These are phyloP conservation scores for Mortierella sp. DNA, from an alignment of 371 early-diverging fungal species.

Conservation along the genomic window DNA sequence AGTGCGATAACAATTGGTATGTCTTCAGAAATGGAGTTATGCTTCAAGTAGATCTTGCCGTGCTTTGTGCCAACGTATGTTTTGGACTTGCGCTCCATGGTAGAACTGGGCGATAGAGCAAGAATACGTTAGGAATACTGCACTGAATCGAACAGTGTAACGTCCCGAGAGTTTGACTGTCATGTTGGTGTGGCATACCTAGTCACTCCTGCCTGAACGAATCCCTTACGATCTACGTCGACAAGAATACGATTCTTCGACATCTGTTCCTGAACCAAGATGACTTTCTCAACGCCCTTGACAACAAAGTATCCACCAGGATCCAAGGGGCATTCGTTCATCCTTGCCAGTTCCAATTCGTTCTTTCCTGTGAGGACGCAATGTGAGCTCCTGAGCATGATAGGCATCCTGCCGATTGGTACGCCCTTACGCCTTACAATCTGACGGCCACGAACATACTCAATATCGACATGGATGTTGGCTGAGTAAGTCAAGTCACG, in stretches of 20 bases:
- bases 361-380: slow-evolving; percentile 88
- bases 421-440: slow-evolving; percentile 89
- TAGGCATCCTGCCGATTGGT: slow-evolving; percentile 97
- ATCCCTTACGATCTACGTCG: slow-evolving; percentile 91
- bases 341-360: slow-evolving; percentile 83
- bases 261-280: slow-evolving; percentile 99
- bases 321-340: slow-evolving; percentile 98
- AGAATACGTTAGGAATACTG: not conserved
- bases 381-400: slow-evolving; percentile 96
- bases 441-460: slow-evolving; percentile 94
- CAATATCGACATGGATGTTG: slow-evolving; percentile 96
- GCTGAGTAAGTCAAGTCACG: slow-evolving; percentile 99
- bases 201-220: slow-evolving; percentile 87
- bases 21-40: slow-evolving; percentile 95
- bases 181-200: slow-evolving; percentile 40
- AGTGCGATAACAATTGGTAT: slow-evolving; percentile 90
- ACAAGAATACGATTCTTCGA: slow-evolving; percentile 99
- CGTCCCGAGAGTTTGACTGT: not conserved
- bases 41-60: slow-evolving; percentile 90
- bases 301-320: slow-evolving; percentile 99
- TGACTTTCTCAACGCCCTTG: slow-evolving; percentile 99
- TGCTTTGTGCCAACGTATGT: slow-evolving; percentile 90
- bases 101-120: slow-evolving; percentile 70
- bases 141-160: not conserved
- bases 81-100: slow-evolving; percentile 98